Base-by-base conservation (phyloP, 495 filamentous ascomycete genomes). In the Darksidea phi region DNA sequence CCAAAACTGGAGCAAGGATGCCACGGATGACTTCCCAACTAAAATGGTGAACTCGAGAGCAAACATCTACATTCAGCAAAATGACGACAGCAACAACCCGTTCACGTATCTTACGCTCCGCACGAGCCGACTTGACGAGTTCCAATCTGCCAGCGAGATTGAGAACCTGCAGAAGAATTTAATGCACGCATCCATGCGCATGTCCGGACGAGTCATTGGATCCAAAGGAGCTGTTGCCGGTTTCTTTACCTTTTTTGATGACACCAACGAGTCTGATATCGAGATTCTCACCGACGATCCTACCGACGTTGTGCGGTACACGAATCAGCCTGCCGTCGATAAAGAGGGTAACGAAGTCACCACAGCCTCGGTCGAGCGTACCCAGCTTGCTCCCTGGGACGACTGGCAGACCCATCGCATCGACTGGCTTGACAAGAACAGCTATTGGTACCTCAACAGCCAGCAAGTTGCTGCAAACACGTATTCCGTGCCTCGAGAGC, bases 391-490 rank as follows among this genome's bases (percentile, higher is more conserved):
- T 8, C 73, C 78, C 24, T 89, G 87, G 87, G 83, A 81, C 5
- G 66, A 77, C 2, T 91, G 88, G 88, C 78, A 84, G n/a, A 80
- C 79, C 0, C 84, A 91, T 68, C 79, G 88, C 7, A 74, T 91
- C 52, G 88, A 92, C 66, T 92, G 88, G 88, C 77, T 82, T 3
- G 73, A 81, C 0, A 74, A 75, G 1, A 60, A 66, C 26, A 88
- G 79, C n/a, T 79, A 76, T 13, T 91, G 88, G 88, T 91, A 78
- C 57, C 80, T 89, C 34, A 78, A 91, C 69, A 80, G 78, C 6
- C 55, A 75, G 26, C 69, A 81, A 34, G 78, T 83, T 11, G 79
- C 82, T 2, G 77, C 77, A 37, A 88, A 85, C 49, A 77, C 77
- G 8, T 88, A 86, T 67, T 80, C 84, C 18, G 80, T 84, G 7